Evolutionary conservation across 2,329 filamentous ascomycete species (phyloP).

Genomic region (Orbilia javanica): DNA sequence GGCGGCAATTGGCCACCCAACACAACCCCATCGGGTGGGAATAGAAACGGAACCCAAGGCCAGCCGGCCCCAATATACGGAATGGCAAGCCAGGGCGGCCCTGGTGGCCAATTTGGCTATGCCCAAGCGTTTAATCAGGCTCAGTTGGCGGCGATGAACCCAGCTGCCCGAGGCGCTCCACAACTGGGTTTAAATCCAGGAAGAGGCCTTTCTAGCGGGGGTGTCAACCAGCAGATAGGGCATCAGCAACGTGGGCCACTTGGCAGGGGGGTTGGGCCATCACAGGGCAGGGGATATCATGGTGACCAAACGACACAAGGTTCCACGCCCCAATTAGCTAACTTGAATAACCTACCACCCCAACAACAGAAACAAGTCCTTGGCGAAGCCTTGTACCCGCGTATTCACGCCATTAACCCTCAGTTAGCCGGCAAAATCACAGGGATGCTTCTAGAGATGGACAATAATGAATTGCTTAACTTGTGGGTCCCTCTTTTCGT

Average conservation of each 20-base stretch:
- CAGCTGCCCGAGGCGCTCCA: slow-evolving; percentile 33
- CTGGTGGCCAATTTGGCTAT: slow-evolving; percentile 63
- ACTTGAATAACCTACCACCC: slow-evolving; percentile 71
- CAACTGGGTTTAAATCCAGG: slow-evolving; percentile 68
- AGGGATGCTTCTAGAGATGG: slow-evolving; percentile 99
- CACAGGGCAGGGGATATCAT: slow-evolving; percentile 34
- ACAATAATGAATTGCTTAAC: slow-evolving; percentile 91
- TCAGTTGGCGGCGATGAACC: slow-evolving; percentile 45
- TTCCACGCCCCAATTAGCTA: slow-evolving; percentile 61
- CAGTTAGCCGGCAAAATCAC: slow-evolving; percentile 99
- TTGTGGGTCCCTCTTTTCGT: slow-evolving; percentile 77
- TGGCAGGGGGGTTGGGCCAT: slow-evolving; percentile 28
- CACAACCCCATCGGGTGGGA: slow-evolving; percentile 70
- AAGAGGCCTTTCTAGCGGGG: slow-evolving; percentile 63
- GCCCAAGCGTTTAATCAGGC: slow-evolving; percentile 46
- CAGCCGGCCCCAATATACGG: slow-evolving; percentile 84
- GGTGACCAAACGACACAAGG: slow-evolving; percentile 22
- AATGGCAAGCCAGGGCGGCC: slow-evolving; percentile 77
- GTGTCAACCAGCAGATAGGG: slow-evolving; percentile 62
- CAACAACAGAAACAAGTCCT: slow-evolving; percentile 98
- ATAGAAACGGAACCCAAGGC: slow-evolving; percentile 87
- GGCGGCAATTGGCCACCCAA: slow-evolving; percentile 72
- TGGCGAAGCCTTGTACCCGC: slow-evolving; percentile 97
- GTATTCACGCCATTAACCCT: slow-evolving; percentile 94
- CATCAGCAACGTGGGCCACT: slow-evolving; percentile 62